Conservation (phyloP, 257 asterid genomes). For the Lantana camara region DNA sequence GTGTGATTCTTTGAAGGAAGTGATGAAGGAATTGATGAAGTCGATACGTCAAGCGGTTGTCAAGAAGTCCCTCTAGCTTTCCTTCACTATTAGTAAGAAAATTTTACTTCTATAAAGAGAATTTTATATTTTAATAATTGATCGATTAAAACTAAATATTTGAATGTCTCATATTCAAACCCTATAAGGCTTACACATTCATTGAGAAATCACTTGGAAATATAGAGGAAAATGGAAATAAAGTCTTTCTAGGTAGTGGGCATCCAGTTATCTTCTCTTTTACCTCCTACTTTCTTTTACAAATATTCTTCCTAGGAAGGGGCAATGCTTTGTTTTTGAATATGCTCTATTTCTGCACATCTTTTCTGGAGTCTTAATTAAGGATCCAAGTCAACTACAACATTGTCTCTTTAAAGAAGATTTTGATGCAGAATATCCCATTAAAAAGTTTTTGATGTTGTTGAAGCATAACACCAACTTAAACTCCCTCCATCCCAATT, state of each 20-base stretch:
- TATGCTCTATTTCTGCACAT: constrained; percentile 14
- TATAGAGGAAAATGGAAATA: constrained; percentile 3
- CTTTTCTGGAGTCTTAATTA: constrained; percentile 30
- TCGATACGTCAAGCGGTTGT: too few species aligned
- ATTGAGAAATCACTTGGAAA: background rate
- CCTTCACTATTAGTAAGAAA: too few species aligned
- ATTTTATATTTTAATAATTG: too few species aligned
- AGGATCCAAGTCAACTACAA: constrained; percentile 35
- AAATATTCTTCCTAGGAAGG: constrained; percentile 35
- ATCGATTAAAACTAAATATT: too few species aligned
- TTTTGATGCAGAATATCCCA: constrained; percentile 20
- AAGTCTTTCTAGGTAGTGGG: constrained; percentile 19
- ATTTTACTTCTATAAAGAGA: too few species aligned
- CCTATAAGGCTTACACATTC: too few species aligned
- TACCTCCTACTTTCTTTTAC: constrained; percentile 22
- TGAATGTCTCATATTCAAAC: too few species aligned
- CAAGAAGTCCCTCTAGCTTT: too few species aligned
- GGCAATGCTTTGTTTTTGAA: constrained; percentile 31
- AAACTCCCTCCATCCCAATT: background rate
- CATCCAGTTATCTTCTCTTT: constrained; percentile 20
- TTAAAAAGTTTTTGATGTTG: too few species aligned
- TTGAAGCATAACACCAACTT: background rate
- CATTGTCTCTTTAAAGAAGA: constrained; percentile 10
- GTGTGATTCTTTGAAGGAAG: too few species aligned
- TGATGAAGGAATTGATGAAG: too few species aligned